These are phyloP conservation scores for Aspergillus ibericus DNA, from an alignment of 2,329 filamentous ascomycete genomes.

Conservation along the genomic window DNA sequence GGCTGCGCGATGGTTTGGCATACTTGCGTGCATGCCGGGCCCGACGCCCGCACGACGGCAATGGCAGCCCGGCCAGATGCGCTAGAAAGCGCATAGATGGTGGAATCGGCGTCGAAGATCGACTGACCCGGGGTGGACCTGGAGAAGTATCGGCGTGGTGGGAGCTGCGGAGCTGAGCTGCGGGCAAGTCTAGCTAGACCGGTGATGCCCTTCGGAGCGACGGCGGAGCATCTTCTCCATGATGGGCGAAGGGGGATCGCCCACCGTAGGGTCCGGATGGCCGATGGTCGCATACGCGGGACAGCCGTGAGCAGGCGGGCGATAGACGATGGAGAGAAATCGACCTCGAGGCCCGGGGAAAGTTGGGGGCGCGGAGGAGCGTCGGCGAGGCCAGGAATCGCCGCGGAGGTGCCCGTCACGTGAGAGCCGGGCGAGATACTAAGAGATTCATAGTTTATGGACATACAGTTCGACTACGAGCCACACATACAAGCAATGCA, in stretches of 20 bases:
- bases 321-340: background rate
- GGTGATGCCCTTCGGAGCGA: conserved; percentile 10
- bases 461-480: background rate
- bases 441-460: too few relatives aligned
- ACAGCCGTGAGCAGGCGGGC: background rate
- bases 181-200: conserved; percentile 15
- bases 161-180: conserved; percentile 3
- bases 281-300: conserved; percentile 35
- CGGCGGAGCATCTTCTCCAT: conserved; percentile 19
- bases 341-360: background rate
- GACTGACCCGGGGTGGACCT: conserved; percentile 15
- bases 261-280: conserved; percentile 25
- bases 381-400: background rate
- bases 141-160: conserved; percentile 26
- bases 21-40: conserved; percentile 70
- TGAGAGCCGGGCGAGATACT: too few relatives aligned
- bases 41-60: conserved; percentile 84
- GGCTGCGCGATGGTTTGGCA: conserved; percentile 14
- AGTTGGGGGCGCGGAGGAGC: background rate
- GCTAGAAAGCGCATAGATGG: conserved; percentile 91
- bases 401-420: background rate
- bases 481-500: background rate
- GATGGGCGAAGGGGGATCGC: conserved; percentile 24
- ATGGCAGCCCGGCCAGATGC: conserved; percentile 84
- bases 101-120: conserved; percentile 46